phyloP scores from a whole-genome alignment of 1,284 basidiomycete species.

The Austropuccinia psidii region DNA sequence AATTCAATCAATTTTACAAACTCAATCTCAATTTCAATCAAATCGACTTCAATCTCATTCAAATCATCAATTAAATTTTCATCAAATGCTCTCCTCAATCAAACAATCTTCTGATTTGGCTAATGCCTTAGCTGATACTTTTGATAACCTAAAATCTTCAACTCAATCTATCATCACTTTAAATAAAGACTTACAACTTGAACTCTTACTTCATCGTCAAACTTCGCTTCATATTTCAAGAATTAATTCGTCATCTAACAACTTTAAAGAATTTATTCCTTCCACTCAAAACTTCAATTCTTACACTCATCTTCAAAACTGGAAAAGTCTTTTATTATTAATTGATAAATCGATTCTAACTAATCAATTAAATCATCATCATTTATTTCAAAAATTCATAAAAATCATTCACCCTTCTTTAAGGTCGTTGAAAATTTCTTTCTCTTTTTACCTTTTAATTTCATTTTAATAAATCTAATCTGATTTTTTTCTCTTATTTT shows the following conservation, averaged over 20 bases:
- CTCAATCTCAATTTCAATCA: slow-evolving; percentile 17
- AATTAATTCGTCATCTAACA: too few relatives aligned
- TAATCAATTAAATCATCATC: slow-evolving; percentile 6
- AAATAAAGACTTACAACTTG: slow-evolving; percentile 25
- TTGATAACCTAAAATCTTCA: slow-evolving; percentile 21
- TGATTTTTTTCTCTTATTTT: not conserved
- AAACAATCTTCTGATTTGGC: slow-evolving; percentile 28
- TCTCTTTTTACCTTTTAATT: not conserved
- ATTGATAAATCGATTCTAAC: slow-evolving; percentile 24
- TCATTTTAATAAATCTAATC: not conserved
- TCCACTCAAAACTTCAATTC: slow-evolving; percentile 7
- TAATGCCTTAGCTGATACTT: slow-evolving; percentile 20
- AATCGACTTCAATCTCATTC: not conserved
- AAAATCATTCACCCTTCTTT: slow-evolving; percentile 30
- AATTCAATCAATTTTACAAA: slow-evolving; percentile 17
- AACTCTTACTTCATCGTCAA: slow-evolving; percentile 36
- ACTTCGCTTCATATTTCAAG: too few relatives aligned
- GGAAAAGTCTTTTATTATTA: slow-evolving; percentile 31
- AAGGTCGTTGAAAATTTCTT: slow-evolving; percentile 7
- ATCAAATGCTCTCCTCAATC: slow-evolving; percentile 10
- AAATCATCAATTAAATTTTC: not conserved
- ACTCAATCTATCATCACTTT: slow-evolving; percentile 26
- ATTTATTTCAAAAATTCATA: slow-evolving; percentile 35
- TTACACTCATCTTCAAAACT: slow-evolving; percentile 31
- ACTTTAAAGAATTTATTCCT: too few relatives aligned